Base-by-base conservation (phyloP, 345 rosid genomes). In the Lagerstroemia speciosa region DNA sequence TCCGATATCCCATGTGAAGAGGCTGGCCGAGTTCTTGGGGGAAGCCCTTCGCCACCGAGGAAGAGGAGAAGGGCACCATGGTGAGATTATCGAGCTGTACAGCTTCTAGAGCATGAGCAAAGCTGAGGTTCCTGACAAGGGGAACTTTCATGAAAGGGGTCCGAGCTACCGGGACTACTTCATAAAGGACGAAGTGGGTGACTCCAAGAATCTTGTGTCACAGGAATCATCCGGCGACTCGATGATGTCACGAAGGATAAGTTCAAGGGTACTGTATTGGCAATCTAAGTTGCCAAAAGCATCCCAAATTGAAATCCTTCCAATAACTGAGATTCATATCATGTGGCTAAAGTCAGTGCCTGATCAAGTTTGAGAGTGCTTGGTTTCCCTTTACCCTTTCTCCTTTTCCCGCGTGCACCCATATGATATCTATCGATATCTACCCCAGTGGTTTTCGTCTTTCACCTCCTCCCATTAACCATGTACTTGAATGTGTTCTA, bases 191-290 rank as follows among this genome's bases (percentile, higher is more conserved):
- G 45, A 64, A 46, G 67, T 64, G 15, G 67, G 67, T 7, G 67
- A 36, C 43, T 64, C 29, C 46, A 64, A 64, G 67, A 64, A 64
- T 37, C 67, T 19, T 36, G 46, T 64, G 43, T 5, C 46, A 30
- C 6, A 17, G 10, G 67, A 36, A 64, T 64, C 46, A 37, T 64
- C 2, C 11, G 29, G 1, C 45, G 9, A 10, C 24, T 64, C 6
- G 46, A 64, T 6, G 16, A 27, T 12, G 36, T 64, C 29, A 64
- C 46, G 22, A 2, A 27, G 27, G 46, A 34, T 8, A 64, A 64
- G 45, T 64, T 64, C 26, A 7, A 34, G 10, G 65, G 33, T 16
- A 16, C 38, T 17, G 65, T 38, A 32, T 40, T 37, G 62, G n/a
- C 17, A 46, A 11, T 48, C 17, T 48, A 20, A 48, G 38, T 3